Percentiles rank a stretch among this genome's conserved stretches.
phyloP scores from a whole-genome alignment of 805 yeast genomes.

The Saturnispora sekii region DNA sequence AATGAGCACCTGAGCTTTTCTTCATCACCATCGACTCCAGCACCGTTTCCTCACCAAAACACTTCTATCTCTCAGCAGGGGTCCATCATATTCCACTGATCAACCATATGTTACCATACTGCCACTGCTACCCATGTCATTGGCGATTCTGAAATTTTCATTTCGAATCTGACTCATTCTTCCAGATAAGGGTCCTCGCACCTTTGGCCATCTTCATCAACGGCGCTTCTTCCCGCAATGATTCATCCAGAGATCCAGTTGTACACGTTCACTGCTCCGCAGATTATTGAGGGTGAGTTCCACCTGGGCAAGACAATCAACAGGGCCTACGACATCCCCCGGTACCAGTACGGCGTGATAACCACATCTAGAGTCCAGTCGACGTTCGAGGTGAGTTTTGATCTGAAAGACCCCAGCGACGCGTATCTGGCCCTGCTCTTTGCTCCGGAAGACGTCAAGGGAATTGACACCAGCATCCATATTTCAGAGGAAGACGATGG shows the following conservation, averaged over 20 bases:
- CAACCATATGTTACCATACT: too few relatives aligned
- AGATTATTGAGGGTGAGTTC: conserved; percentile 12
- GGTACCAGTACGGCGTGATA: conserved; percentile 34
- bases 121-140: too few relatives aligned
- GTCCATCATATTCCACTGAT: too few relatives aligned
- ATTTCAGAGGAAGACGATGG: conserved; percentile 14
- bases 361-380: conserved; percentile 32
- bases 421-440: background rate
- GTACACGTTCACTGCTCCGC: conserved; percentile 4
- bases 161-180: too few relatives aligned
- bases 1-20: too few relatives aligned
- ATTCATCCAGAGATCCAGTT: conserved; percentile 3
- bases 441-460: background rate
- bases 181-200: too few relatives aligned
- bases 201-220: too few relatives aligned
- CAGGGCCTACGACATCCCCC: conserved; percentile 40
- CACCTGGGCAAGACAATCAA: conserved; percentile 31
- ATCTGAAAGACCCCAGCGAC: conserved; percentile 1
- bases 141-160: too few relatives aligned
- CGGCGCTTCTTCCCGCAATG: background rate
- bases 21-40: too few relatives aligned
- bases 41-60: too few relatives aligned
- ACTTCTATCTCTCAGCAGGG: too few relatives aligned
- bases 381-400: conserved; percentile 21
- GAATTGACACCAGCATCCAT: conserved; percentile 14